These are phyloP conservation scores for Pestalotiopsis sp. DNA, from an alignment of 2,329 filamentous ascomycete genomes.

Conservation along the genomic window DNA sequence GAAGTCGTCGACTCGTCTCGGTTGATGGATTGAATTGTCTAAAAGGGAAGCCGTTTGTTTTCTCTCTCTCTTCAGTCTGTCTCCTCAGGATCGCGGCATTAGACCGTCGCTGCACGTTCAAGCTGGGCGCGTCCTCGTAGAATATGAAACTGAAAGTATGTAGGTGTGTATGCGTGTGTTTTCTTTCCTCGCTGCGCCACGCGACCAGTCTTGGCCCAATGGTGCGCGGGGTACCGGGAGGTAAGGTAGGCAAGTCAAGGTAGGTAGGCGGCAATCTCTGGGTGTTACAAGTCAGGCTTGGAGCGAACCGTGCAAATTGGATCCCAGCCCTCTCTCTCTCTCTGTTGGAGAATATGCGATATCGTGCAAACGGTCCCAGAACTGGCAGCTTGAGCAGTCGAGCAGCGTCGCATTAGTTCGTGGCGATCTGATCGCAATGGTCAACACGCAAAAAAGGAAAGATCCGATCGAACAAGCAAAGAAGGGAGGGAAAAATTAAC, in stretches of 20 bases:
- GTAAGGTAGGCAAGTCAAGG: not conserved
- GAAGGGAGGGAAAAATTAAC: not conserved
- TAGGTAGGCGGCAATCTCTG: not conserved
- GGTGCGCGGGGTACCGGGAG: not conserved
- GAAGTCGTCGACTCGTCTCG: too few relatives aligned
- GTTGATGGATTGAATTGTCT: too few relatives aligned
- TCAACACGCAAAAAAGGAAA: not conserved
- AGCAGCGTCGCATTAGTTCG: not conserved
- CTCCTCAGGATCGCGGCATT: too few relatives aligned
- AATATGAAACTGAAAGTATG: not conserved
- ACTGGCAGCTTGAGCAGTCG: not conserved
- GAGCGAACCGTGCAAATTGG: not conserved
- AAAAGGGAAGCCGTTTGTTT: too few relatives aligned
- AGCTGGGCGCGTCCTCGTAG: not conserved
- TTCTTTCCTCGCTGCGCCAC: not conserved
- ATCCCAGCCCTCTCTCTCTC: not conserved
- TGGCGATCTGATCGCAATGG: not conserved
- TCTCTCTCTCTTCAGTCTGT: too few relatives aligned
- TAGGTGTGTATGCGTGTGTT: not conserved
- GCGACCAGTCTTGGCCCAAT: slow-evolving; percentile 7
- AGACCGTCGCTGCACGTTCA: too few relatives aligned
- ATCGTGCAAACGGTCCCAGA: not conserved
- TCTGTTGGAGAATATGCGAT: not conserved
- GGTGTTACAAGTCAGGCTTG: slow-evolving; percentile 2
- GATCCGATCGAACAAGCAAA: not conserved